Evolutionary conservation across 2,329 filamentous ascomycete species (phyloP), one percentile per base, ranked within the genome.

Genomic region (Neophaeococcomyces aloes): DNA sequence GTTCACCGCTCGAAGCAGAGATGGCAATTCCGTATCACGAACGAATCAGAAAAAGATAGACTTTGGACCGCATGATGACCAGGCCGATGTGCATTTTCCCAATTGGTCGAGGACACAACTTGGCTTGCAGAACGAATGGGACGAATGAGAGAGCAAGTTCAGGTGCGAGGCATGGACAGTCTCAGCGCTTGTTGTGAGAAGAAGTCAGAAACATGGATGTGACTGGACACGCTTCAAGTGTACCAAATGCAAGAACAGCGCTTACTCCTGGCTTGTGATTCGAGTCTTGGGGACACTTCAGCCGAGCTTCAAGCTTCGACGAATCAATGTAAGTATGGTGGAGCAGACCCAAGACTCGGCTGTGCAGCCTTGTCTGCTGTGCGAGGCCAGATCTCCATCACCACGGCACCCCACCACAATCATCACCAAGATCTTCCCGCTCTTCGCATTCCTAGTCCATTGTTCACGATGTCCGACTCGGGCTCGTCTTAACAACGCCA

Each of bases 211-310:
- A 29, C 30, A 35, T 30, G 18, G 39, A 42, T 42, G 39, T 35
- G 30, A 42, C 39, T 42, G 39, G 39, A 27, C 27, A 30, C 27
- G 39, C 39, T 35, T 42, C 39, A 42, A 19, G 30, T 19, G 17
- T 21, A 30, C 39, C 17, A 27, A 18, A 3, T 31, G 35, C 35
- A 19, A 15, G 27, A n/a, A 17, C 39, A 42, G 39, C 39, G 39
- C 30, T 35, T 42, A 13, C 30, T 42, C 29, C 23, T 18, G 6
- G 14, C 13, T 21, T 17, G 6, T 32, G 30, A 42, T 42, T 42
- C 11, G 39, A 25, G 23, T 27, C 23, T 27, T 10, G 7, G 35
- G 15, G 23, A 5, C 8, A 41, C 13, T 3, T 15, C 10, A 18
- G n/a, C 10, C n/a, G n/a, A 27, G 23, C 10, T 10, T 10, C 5